Conservation (phyloP, 495 filamentous ascomycete species). For the Aspergillus nanangensis region DNA sequence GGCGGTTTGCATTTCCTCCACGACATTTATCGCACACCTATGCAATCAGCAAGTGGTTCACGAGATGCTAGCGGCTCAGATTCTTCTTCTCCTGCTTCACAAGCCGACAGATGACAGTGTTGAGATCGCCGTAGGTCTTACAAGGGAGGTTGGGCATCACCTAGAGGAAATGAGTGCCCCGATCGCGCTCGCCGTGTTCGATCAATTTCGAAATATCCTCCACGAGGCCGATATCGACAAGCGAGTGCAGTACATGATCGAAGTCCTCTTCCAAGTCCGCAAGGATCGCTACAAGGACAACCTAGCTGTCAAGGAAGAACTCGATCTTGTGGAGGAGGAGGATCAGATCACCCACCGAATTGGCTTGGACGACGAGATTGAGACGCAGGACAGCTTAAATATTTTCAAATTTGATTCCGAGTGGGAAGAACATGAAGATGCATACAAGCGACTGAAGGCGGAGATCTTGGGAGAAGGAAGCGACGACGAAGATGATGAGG, state of each 20-base stretch:
- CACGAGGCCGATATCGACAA: conserved; percentile 97
- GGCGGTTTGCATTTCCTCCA: conserved; percentile 83
- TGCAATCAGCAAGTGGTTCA: conserved; percentile 94
- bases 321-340: conserved; percentile 94
- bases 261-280: conserved; percentile 92
- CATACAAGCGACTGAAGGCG: conserved; percentile 82
- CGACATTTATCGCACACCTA: conserved; percentile 91
- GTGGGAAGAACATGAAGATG: conserved; percentile 86
- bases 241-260: conserved; percentile 96
- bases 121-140: conserved; percentile 92
- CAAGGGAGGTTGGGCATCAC: conserved; percentile 85
- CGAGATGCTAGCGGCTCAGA: conserved; percentile 88
- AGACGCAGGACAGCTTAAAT: conserved; percentile 80
- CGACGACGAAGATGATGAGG: conserved; percentile 70
- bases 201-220: conserved; percentile 90
- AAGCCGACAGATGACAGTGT: conserved; percentile 98
- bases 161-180: conserved; percentile 87
- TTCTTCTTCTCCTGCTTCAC: conserved; percentile 79
- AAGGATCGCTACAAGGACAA: conserved; percentile 98
- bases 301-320: conserved; percentile 80
- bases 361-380: conserved; percentile 74
- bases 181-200: conserved; percentile 85
- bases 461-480: conserved; percentile 93
- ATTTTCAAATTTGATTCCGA: conserved; percentile 92
- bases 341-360: conserved; percentile 91